These are phyloP conservation scores for Vigna trinervia DNA, from an alignment of 306 rosid genomes.

Conservation along the genomic window DNA sequence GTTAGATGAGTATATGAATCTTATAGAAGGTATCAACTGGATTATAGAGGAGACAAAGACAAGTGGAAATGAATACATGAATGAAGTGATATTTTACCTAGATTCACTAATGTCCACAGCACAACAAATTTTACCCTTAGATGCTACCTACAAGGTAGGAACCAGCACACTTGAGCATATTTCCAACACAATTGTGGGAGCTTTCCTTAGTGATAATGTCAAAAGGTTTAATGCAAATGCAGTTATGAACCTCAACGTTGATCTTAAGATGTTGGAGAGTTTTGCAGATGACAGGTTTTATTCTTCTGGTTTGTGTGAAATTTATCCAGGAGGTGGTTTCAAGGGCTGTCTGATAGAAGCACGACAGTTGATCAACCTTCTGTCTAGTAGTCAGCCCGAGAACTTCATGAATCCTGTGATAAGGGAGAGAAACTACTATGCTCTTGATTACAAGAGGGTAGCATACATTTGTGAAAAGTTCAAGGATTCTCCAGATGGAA, in stretches of 20 bases:
- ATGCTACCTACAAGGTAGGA: constrained; percentile 81
- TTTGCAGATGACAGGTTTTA: constrained; percentile 83
- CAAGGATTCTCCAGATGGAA: constrained; percentile 83
- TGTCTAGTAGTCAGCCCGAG: constrained; percentile 92
- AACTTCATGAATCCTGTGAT: constrained; percentile 98
- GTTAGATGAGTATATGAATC: constrained; percentile 79
- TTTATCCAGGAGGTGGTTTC: constrained; percentile 66
- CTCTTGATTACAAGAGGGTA: constrained; percentile 86
- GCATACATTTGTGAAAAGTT: constrained; percentile 80
- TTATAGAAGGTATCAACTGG: constrained; percentile 71
- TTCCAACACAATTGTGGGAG: constrained; percentile 65
- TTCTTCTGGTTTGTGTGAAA: constrained; percentile 70
- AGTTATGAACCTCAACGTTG: constrained; percentile 63
- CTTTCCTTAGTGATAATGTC: constrained; percentile 72
- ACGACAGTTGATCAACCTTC: constrained; percentile 78
- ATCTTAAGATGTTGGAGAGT: constrained; percentile 66
- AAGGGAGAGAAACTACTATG: constrained; percentile 76
- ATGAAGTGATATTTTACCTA: constrained; percentile 78
- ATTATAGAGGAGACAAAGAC: constrained; percentile 70
- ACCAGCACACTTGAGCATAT: constrained; percentile 87
- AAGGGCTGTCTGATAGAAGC: constrained; percentile 72
- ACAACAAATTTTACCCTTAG: constrained; percentile 85
- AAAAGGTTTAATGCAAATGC: constrained; percentile 85
- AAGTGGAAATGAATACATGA: constrained; percentile 74
- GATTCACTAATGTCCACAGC: constrained; percentile 89